These are phyloP conservation scores for Dipsacomyces acuminosporus DNA, from an alignment of 371 early-diverging fungal genomes.

Conservation along the genomic window DNA sequence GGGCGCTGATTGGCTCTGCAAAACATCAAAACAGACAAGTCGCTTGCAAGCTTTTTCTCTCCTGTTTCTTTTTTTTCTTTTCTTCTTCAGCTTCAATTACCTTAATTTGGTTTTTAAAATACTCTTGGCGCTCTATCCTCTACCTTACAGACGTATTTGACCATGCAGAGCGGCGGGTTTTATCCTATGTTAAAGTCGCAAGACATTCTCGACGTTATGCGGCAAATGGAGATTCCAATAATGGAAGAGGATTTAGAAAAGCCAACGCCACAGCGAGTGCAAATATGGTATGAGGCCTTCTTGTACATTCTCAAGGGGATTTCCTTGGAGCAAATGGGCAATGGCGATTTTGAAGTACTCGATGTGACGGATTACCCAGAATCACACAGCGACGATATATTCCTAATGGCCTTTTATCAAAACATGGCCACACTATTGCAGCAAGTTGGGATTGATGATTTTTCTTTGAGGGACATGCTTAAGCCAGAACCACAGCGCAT, in stretches of 20 bases:
- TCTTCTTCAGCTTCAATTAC: neutral
- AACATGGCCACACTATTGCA: slow-evolving; percentile 52
- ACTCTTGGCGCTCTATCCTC: too few relatives aligned
- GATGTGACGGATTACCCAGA: slow-evolving; percentile 57
- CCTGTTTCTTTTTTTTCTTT: neutral
- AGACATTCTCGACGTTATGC: slow-evolving; percentile 60
- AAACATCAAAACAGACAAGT: too few relatives aligned
- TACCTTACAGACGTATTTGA: neutral
- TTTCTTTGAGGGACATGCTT: slow-evolving; percentile 65
- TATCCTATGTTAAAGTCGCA: slow-evolving; percentile 55
- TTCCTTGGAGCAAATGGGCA: slow-evolving; percentile 47
- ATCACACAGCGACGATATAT: slow-evolving; percentile 46
- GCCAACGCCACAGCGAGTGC: slow-evolving; percentile 54
- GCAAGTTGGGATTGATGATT: slow-evolving; percentile 65
- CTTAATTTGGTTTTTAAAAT: too few relatives aligned
- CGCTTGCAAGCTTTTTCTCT: too few relatives aligned
- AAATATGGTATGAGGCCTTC: slow-evolving; percentile 57
- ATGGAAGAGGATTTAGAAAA: slow-evolving; percentile 59
- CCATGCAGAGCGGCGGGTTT: slow-evolving; percentile 38
- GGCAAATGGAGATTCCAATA: slow-evolving; percentile 58
- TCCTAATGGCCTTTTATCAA: slow-evolving; percentile 47
- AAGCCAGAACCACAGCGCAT: slow-evolving; percentile 64
- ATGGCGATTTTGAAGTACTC: slow-evolving; percentile 43
- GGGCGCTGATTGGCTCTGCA: too few relatives aligned
- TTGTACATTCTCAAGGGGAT: slow-evolving; percentile 56